These are phyloP conservation scores for Aegilops bicornis DNA, from an alignment of 176 grass and related monocot species.

Conservation along the genomic window DNA sequence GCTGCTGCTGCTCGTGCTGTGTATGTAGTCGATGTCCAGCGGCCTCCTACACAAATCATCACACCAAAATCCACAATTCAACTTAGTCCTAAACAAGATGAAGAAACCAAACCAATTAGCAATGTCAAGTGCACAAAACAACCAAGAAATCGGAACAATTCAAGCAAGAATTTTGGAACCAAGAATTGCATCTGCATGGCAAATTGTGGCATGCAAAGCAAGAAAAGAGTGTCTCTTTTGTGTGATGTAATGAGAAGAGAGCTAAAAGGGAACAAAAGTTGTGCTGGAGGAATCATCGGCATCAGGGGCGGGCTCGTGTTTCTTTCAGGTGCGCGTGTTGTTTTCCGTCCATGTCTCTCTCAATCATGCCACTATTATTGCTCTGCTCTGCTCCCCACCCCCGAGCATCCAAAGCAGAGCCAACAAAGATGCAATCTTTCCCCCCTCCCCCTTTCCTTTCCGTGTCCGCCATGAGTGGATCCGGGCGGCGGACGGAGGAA, in stretches of 20 bases:
- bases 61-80: background rate
- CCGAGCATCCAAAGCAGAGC: constrained; percentile 43
- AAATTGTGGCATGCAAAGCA: constrained; percentile 21
- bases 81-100: background rate
- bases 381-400: constrained; percentile 40
- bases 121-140: background rate
- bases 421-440: background rate
- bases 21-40: constrained; percentile 88
- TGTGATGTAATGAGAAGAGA: constrained; percentile 15
- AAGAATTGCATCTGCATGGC: background rate
- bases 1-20: constrained; percentile 75
- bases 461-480: background rate
- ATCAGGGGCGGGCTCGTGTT: background rate
- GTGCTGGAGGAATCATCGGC: constrained; percentile 26
- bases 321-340: background rate
- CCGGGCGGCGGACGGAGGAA: background rate
- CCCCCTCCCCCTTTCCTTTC: background rate
- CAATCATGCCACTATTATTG: constrained; percentile 65
- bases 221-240: constrained; percentile 6
- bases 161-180: background rate
- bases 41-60: constrained; percentile 56
- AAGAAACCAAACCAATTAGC: background rate
- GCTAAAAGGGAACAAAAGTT: background rate
- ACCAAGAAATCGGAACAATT: background rate
- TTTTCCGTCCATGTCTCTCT: constrained; percentile 3